Evolutionary conservation across 805 yeast species (phyloP), one percentile per base, ranked within the genome.

Genomic region (Candida chilensis): DNA sequence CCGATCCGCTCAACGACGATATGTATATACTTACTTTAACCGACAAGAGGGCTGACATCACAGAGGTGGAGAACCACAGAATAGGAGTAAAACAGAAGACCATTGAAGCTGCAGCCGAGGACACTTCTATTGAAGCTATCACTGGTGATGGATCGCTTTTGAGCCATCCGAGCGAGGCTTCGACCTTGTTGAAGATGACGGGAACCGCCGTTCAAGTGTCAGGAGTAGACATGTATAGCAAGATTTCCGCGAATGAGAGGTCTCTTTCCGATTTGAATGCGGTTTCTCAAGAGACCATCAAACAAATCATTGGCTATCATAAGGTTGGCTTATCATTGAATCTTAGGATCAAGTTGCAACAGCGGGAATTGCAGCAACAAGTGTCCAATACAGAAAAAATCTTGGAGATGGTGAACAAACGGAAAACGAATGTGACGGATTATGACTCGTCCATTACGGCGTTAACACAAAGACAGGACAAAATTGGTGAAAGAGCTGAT

Each of bases 281-380:
- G 6, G 12, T 22, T n/a, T 22, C 25, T n/a, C 25, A 22, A 22
- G 25, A 22, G 7, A 11, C 13, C 13, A n/a, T 22, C 7, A 22
- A 22, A 22, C 11, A 22, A 11, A 15, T 22, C 7, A 22, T 22
- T 6, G 11, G 15, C 13, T 22, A n/a, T 11, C 53, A 57, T 30
- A 50, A 47, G 28, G 42, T 59, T 7, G 67, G 65, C 0, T 35
- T 57, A 1, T 35, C 45, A 16, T 30, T 68, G 27, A 58, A 60
- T 31, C 42, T 49, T 15, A 52, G 67, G 27, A 36, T 67, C 0
- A 28, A 30, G 3, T 50, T 54, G 22, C 74, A 69, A 38, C 58
- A 58, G 26, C 33, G 40, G 9, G 76, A 68, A 36, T 44, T 67
- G 12, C 46, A 52, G 3, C 50, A 54, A 13, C 78, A 72, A 37